Evolutionary conservation across 768 basidiomycete genomes (phyloP).

Genomic region (Filobasidium floriforme): DNA sequence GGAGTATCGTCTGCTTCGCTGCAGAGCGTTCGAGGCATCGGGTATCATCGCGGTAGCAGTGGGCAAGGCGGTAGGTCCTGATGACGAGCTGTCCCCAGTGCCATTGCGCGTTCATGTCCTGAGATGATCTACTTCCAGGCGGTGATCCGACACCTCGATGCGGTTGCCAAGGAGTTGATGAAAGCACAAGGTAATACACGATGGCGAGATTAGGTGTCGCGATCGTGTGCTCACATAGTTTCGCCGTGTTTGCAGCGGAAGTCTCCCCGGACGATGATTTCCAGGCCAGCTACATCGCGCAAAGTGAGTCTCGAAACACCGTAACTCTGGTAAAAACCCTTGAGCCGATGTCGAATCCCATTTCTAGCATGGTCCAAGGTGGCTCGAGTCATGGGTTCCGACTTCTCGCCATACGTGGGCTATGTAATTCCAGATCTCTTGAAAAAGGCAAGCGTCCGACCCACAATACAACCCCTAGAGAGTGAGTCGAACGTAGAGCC

Average conservation of each 20-base stretch:
- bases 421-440: slow-evolving; percentile 10
- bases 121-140: neutral
- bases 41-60: slow-evolving; percentile 12
- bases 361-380: slow-evolving; percentile 10
- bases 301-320: neutral
- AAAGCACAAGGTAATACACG: neutral
- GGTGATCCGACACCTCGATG: neutral
- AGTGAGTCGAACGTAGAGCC: slow-evolving; percentile 1
- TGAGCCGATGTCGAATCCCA: neutral
- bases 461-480: neutral
- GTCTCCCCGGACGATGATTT: slow-evolving; percentile 9
- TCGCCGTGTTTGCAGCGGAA: slow-evolving; percentile 1
- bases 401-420: slow-evolving; percentile 9
- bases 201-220: neutral
- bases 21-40: slow-evolving; percentile 6
- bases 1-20: slow-evolving; percentile 9
- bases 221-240: neutral
- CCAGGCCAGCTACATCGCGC: slow-evolving; percentile 9
- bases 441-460: neutral
- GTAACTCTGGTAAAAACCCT: neutral
- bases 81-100: neutral
- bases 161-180: slow-evolving; percentile 2
- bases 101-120: too few relatives aligned
- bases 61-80: slow-evolving; percentile 7
- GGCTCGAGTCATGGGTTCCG: neutral